Percentiles rank a stretch among this genome's conserved stretches.
phyloP scores from a whole-genome alignment of 164 flowering plant genomes.

The Sextonia rubra region DNA sequence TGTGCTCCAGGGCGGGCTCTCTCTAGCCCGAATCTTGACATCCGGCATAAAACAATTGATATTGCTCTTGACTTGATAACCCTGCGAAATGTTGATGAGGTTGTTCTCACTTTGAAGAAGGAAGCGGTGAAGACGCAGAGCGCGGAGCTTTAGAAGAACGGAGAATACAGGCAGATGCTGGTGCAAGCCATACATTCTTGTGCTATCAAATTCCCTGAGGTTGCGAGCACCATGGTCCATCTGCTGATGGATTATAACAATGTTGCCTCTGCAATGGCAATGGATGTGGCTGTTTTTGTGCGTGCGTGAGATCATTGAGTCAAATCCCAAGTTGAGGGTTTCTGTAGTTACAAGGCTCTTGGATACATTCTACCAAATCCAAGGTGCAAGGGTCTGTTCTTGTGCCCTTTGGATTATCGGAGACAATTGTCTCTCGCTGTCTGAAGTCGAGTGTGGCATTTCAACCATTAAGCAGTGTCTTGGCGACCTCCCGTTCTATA shows the following conservation, averaged over 20 bases:
- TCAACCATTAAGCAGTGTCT: slow-evolving; percentile 86
- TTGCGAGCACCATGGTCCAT: slow-evolving; percentile 95
- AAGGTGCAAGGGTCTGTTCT: slow-evolving; percentile 84
- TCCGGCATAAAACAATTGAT: slow-evolving; percentile 83
- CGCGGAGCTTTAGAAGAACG: slow-evolving; percentile 91
- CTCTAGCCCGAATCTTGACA: slow-evolving; percentile 82
- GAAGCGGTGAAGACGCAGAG: slow-evolving; percentile 94
- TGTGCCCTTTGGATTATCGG: slow-evolving; percentile 97
- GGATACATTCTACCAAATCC: slow-evolving; percentile 89
- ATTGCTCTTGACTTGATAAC: slow-evolving; percentile 87
- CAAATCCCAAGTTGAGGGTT: slow-evolving; percentile 83
- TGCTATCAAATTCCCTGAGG: slow-evolving; percentile 93
- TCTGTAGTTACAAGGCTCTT: slow-evolving; percentile 83
- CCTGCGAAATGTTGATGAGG: slow-evolving; percentile 84
- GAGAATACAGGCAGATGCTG: slow-evolving; percentile 91
- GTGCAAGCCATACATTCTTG: slow-evolving; percentile 95
- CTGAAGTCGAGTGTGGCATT: slow-evolving; percentile 90
- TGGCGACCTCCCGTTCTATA: slow-evolving; percentile 85
- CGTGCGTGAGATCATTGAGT: slow-evolving; percentile 81
- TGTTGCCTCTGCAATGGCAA: slow-evolving; percentile 83
- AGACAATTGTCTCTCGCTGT: slow-evolving; percentile 81
- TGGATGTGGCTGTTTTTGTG: slow-evolving; percentile 84
- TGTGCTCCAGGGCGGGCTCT: slow-evolving; percentile 90
- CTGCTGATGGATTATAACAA: slow-evolving; percentile 91
- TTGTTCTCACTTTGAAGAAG: slow-evolving; percentile 81